A percentile compares a stretch with the other conserved stretches of the same genome.
phyloP scores from a whole-genome alignment of 1,139 yeast species.

The Geotrichum europaeum region DNA sequence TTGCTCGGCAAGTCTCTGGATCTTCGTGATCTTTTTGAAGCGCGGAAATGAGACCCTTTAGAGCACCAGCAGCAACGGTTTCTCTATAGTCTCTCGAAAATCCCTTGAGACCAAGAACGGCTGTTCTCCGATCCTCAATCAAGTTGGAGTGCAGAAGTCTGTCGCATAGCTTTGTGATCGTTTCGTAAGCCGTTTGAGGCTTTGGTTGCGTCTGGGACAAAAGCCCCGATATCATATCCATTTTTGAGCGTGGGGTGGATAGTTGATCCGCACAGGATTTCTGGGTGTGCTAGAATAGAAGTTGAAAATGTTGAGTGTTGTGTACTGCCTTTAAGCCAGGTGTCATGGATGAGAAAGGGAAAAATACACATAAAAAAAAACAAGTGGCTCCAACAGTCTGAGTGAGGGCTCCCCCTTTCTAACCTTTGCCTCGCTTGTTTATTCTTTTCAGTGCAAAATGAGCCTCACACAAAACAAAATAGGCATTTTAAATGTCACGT shows the following conservation, averaged over 20 bases:
- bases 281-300: background rate
- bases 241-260: slow-evolving; percentile 10
- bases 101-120: slow-evolving; percentile 82
- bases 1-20: slow-evolving; percentile 68
- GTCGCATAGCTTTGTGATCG: slow-evolving; percentile 84
- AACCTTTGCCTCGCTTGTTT: background rate
- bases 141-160: slow-evolving; percentile 76
- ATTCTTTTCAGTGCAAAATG: background rate
- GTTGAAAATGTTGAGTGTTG: background rate
- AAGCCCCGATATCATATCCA: slow-evolving; percentile 46
- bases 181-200: slow-evolving; percentile 67
- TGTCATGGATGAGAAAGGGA: background rate
- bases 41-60: slow-evolving; percentile 66
- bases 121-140: slow-evolving; percentile 83
- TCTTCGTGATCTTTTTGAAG: slow-evolving; percentile 64
- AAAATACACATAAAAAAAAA: background rate
- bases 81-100: slow-evolving; percentile 88
- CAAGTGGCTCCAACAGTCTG: background rate
- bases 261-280: background rate
- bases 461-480: background rate
- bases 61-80: slow-evolving; percentile 81
- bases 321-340: background rate
- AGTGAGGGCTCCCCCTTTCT: background rate
- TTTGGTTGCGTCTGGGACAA: slow-evolving; percentile 45
- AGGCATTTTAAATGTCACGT: background rate